These are phyloP conservation scores for Begonia loranthoides DNA, from an alignment of 306 rosid species.

Conservation along the genomic window DNA sequence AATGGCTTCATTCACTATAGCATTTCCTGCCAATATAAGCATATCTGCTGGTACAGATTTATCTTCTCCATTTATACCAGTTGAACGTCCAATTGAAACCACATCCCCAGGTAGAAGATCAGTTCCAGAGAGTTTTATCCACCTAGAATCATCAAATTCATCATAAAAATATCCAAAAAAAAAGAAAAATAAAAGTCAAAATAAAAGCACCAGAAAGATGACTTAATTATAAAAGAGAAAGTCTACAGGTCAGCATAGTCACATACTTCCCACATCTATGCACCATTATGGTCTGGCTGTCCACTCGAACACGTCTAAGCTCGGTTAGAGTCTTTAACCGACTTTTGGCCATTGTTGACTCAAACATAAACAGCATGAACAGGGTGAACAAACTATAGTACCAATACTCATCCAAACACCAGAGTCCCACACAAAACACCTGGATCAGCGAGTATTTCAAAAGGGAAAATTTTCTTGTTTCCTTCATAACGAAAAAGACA, in stretches of 20 bases:
- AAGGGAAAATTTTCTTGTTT: not conserved
- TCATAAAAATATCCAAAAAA: constrained; percentile 6
- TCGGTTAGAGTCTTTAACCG: constrained; percentile 89
- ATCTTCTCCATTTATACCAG: constrained; percentile 83
- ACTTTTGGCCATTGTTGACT: constrained; percentile 99
- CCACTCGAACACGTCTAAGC: constrained; percentile 92
- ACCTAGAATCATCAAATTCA: constrained; percentile 31
- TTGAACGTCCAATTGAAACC: constrained; percentile 83
- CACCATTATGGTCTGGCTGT: constrained; percentile 82
- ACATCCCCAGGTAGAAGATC: constrained; percentile 97
- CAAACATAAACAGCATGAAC: constrained; percentile 91
- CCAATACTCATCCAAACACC: constrained; percentile 99
- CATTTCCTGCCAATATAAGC: constrained; percentile 96
- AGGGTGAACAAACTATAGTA: constrained; percentile 96
- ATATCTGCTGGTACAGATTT: constrained; percentile 96
- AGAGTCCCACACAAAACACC: constrained; percentile 99
- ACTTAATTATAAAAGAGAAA: not conserved
- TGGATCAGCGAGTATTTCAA: constrained; percentile 1
- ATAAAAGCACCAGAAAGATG: constrained; percentile 4
- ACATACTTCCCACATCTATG: constrained; percentile 97
- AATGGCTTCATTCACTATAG: constrained; percentile 93
- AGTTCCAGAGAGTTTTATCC: constrained; percentile 83
- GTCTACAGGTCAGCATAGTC: constrained; percentile 2
- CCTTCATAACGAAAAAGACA: not conserved
- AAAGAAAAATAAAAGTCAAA: not conserved